These are phyloP conservation scores for Fusarium falciforme DNA, from an alignment of 2,329 filamentous ascomycete genomes.

Conservation along the genomic window DNA sequence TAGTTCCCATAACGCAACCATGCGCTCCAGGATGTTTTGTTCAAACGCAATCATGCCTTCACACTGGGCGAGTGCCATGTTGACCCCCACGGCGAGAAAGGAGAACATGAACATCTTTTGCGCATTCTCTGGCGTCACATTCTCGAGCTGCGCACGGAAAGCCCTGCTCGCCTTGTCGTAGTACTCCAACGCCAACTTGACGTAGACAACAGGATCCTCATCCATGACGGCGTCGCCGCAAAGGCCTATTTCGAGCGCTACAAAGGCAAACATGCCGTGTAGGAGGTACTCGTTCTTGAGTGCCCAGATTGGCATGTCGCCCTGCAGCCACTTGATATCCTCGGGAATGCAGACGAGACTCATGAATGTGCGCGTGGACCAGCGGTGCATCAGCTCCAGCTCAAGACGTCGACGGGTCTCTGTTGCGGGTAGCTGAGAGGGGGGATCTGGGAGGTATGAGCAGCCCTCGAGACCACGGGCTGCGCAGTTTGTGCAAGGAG, in stretches of 20 bases:
- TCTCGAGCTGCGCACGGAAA: conserved; percentile 36
- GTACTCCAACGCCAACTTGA: conserved; percentile 39
- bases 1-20: conserved; percentile 33
- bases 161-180: conserved; percentile 39
- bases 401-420: conserved; percentile 50
- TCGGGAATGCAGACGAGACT: conserved; percentile 52
- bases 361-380: conserved; percentile 58
- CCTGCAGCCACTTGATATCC: conserved; percentile 50
- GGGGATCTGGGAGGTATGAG: conserved; percentile 29
- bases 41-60: conserved; percentile 12
- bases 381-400: conserved; percentile 64
- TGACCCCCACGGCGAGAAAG: conserved; percentile 36
- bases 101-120: conserved; percentile 41
- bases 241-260: conserved; percentile 37
- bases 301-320: conserved; percentile 47
- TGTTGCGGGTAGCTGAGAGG: conserved; percentile 13
- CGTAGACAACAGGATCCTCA: conserved; percentile 35
- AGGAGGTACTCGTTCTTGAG: conserved; percentile 55
- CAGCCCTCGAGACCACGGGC: conserved; percentile 41
- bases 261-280: conserved; percentile 48
- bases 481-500: conserved; percentile 50
- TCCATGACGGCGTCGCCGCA: conserved; percentile 27
- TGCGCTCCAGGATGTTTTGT: conserved; percentile 30
- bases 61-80: conserved; percentile 42
- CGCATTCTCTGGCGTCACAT: conserved; percentile 33